Conservation (phyloP, 805 yeast species). For the Kockiozyma suomiensis region DNA sequence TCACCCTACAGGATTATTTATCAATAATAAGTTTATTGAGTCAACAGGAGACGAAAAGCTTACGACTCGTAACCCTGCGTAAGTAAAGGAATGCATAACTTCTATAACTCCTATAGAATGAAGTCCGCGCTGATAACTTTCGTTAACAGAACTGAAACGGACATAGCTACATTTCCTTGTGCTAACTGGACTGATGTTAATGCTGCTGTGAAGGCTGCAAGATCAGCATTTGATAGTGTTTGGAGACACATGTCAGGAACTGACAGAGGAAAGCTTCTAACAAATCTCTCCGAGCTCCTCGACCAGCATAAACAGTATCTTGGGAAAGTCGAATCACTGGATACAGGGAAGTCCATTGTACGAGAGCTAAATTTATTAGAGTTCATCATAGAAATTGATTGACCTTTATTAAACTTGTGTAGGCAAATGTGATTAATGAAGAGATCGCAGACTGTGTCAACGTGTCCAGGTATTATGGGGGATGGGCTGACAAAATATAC, state of each 20-base stretch:
- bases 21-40: conserved; percentile 76
- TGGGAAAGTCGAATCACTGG: conserved; percentile 20
- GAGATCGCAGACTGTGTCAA: conserved; percentile 63
- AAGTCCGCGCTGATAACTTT: neutral
- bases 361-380: neutral
- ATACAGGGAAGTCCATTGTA: conserved; percentile 27
- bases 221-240: conserved; percentile 1
- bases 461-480: conserved; percentile 67
- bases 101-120: neutral
- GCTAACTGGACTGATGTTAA: conserved; percentile 20
- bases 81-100: neutral
- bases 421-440: conserved; percentile 17
- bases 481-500: conserved; percentile 61
- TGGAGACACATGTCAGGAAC: conserved; percentile 23
- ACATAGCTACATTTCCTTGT: conserved; percentile 5
- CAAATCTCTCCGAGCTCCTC: conserved; percentile 3
- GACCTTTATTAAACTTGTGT: neutral
- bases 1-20: conserved; percentile 88
- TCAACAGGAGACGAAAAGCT: conserved; percentile 61
- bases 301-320: conserved; percentile 10
- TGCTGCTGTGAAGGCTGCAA: conserved; percentile 19
- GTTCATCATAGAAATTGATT: neutral
- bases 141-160: conserved; percentile 9
- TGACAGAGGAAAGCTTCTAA: conserved; percentile 13
- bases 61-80: conserved; percentile 35